These are phyloP conservation scores for Hypoxylon sp. DNA, from an alignment of 2,329 filamentous ascomycete species.

Conservation along the genomic window DNA sequence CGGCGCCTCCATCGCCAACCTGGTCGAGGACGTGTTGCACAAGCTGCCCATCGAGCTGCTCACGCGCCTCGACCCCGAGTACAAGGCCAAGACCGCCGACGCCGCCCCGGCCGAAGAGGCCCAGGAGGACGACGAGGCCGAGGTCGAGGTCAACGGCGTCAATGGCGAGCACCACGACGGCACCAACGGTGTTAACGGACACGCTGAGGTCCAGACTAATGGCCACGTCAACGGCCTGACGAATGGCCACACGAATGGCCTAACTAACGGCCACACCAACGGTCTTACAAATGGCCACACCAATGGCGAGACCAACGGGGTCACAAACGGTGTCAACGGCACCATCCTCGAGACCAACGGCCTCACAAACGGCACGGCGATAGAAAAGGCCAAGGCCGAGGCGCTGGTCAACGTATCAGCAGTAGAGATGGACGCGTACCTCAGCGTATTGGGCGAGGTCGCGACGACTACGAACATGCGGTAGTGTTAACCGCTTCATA, in stretches of 20 bases:
- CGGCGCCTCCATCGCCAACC: background rate
- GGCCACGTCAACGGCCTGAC: background rate
- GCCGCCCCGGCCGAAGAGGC: background rate
- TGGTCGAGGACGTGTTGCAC: background rate
- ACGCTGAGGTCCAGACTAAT: background rate
- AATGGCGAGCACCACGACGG: background rate
- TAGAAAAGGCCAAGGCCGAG: background rate
- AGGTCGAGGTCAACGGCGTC: background rate
- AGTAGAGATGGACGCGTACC: background rate
- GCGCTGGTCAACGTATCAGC: background rate
- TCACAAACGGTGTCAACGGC: background rate
- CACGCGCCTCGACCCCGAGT: background rate
- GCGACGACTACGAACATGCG: background rate
- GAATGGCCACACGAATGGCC: background rate
- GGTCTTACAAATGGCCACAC: background rate
- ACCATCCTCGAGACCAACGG: background rate
- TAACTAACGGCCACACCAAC: background rate
- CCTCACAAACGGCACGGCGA: background rate
- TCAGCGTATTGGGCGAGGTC: background rate
- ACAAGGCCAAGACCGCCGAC: background rate
- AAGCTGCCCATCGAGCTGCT: background rate
- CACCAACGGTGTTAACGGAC: background rate
- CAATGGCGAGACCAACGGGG: background rate
- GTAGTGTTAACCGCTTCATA: background rate
- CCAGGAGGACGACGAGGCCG: background rate